Conservation (phyloP, 805 yeast genomes). For the Candida nemodendra region DNA sequence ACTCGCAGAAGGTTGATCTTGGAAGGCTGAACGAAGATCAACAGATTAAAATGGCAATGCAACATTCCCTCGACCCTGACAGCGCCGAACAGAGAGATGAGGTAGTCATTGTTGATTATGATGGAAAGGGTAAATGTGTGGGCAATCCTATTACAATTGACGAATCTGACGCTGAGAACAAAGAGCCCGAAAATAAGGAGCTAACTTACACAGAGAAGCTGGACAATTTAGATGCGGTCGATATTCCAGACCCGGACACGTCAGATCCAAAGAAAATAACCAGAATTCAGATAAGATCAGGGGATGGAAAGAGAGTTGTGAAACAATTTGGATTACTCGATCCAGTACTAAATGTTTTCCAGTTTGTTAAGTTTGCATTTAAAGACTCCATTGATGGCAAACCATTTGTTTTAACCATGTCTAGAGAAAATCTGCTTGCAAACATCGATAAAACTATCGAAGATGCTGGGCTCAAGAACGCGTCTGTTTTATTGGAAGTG, state of each 20-base stretch:
- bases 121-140: conserved; percentile 13
- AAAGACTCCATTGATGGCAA: conserved; percentile 39
- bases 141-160: conserved; percentile 23
- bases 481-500: conserved; percentile 70
- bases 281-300: conserved; percentile 83
- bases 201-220: conserved; percentile 19
- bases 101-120: conserved; percentile 26
- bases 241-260: conserved; percentile 62
- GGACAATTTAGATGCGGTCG: conserved; percentile 23
- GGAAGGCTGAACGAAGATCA: conserved; percentile 75
- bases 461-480: conserved; percentile 78
- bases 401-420: conserved; percentile 55
- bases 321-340: conserved; percentile 64
- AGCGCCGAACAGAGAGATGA: conserved; percentile 27
- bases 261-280: conserved; percentile 54
- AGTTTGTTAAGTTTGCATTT: conserved; percentile 61
- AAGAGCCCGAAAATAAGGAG: conserved; percentile 12
- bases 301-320: conserved; percentile 80
- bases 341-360: conserved; percentile 58
- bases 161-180: conserved; percentile 18
- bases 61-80: conserved; percentile 48
- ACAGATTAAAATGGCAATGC: conserved; percentile 73
- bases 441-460: conserved; percentile 57
- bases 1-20: conserved; percentile 60
- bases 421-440: conserved; percentile 56